A percentile compares a stretch with the other conserved stretches of the same genome.
Conservation (phyloP, 2,329 filamentous ascomycete species). For the Ploettnerulaceae sp. region DNA sequence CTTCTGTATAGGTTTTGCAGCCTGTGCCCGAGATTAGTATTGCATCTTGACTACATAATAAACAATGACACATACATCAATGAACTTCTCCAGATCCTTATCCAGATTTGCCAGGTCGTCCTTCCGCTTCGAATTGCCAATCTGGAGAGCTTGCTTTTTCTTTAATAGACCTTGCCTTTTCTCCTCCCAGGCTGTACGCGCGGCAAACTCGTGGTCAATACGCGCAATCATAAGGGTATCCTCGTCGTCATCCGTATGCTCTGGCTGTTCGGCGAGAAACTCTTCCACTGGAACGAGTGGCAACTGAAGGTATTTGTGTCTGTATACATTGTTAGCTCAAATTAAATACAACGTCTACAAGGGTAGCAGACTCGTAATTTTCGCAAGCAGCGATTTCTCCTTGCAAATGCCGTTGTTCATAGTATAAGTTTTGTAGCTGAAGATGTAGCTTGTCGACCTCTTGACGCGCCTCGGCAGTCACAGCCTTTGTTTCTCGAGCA, state of each 20-base stretch:
- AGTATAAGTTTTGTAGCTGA: slow-evolving; percentile 91
- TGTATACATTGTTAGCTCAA: slow-evolving; percentile 35
- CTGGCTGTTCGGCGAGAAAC: slow-evolving; percentile 71
- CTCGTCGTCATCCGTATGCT: slow-evolving; percentile 67
- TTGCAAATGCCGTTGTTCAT: slow-evolving; percentile 86
- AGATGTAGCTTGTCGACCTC: slow-evolving; percentile 90
- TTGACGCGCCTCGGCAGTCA: slow-evolving; percentile 80
- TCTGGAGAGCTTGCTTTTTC: slow-evolving; percentile 63
- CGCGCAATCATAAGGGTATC: slow-evolving; percentile 82
- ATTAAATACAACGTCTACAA: too few relatives aligned
- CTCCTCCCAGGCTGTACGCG: slow-evolving; percentile 80
- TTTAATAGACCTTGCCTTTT: slow-evolving; percentile 73
- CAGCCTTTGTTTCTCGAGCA: slow-evolving; percentile 78
- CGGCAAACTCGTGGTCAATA: slow-evolving; percentile 83
- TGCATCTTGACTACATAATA: not conserved
- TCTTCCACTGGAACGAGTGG: slow-evolving; percentile 80
- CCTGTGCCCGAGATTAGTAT: slow-evolving; percentile 46
- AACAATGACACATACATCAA: slow-evolving; percentile 58
- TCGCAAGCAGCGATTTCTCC: slow-evolving; percentile 90
- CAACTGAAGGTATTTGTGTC: slow-evolving; percentile 82
- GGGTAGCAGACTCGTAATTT: slow-evolving; percentile 69
- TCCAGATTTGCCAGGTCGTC: slow-evolving; percentile 90
- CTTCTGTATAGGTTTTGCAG: slow-evolving; percentile 82
- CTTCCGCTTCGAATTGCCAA: slow-evolving; percentile 85
- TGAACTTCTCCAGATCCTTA: slow-evolving; percentile 87